A percentile compares a stretch with the other conserved stretches of the same genome.
Evolutionary conservation across 2,329 filamentous ascomycete genomes (phyloP).

Genomic region (Pseudodiploospora longispora): DNA sequence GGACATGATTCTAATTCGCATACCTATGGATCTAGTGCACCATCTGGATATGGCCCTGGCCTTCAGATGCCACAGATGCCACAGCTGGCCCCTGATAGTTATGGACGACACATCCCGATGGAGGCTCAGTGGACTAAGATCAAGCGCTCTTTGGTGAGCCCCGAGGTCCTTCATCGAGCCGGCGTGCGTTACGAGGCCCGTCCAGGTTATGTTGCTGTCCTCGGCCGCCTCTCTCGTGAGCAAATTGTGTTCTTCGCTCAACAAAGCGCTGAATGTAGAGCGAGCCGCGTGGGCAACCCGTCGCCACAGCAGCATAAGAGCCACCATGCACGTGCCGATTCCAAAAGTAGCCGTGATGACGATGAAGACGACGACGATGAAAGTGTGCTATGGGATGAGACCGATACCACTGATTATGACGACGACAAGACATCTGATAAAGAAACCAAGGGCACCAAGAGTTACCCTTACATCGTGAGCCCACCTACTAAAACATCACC

Average conservation of each 20-base stretch:
- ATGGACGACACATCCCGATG: constrained; percentile 46
- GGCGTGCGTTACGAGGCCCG: constrained; percentile 51
- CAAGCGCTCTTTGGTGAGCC: constrained; percentile 42
- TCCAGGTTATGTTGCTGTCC: constrained; percentile 50
- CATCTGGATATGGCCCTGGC: constrained; percentile 24
- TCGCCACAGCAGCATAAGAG: constrained; percentile 8
- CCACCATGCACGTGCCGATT: constrained; percentile 18
- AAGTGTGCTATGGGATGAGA: constrained; percentile 21
- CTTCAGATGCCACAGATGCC: constrained; percentile 21
- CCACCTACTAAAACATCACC: constrained; percentile 28
- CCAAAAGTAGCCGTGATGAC: constrained; percentile 26
- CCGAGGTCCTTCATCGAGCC: constrained; percentile 44
- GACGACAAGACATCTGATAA: constrained; percentile 24
- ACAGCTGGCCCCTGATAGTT: constrained; percentile 47
- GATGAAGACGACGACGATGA: constrained; percentile 23
- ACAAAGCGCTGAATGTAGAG: constrained; percentile 39
- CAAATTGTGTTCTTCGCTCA: constrained; percentile 45
- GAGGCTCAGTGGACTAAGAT: constrained; percentile 54
- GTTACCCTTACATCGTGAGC: constrained; percentile 29
- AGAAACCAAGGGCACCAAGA: constrained; percentile 22
- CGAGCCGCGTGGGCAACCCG: constrained; percentile 21
- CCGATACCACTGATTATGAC: constrained; percentile 24
- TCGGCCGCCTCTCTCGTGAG: constrained; percentile 45
- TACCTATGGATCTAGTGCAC: constrained; percentile 12
- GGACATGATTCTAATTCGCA: constrained; percentile 12